These are phyloP conservation scores for Aspergillus texensis DNA, from an alignment of 2,329 filamentous ascomycete species.

Conservation along the genomic window DNA sequence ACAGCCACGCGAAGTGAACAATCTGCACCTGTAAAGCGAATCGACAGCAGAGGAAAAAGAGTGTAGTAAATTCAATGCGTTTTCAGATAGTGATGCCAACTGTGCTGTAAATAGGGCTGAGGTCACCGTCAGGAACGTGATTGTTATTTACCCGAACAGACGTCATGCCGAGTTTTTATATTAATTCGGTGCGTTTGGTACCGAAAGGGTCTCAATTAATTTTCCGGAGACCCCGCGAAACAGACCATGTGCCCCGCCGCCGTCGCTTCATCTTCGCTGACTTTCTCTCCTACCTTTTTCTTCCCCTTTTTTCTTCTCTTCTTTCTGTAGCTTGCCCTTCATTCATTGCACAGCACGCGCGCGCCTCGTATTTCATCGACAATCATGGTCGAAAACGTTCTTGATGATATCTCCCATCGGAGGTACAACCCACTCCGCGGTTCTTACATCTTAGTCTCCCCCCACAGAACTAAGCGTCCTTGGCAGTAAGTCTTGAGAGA, in stretches of 20 bases:
- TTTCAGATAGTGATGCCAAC: not conserved
- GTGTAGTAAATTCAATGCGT: no score
- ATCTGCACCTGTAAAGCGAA: not conserved
- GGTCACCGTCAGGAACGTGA: not conserved
- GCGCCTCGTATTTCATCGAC: not conserved
- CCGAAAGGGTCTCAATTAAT: conserved; percentile 6
- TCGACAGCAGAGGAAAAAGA: not conserved
- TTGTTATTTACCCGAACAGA: not conserved
- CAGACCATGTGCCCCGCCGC: conserved; percentile 8
- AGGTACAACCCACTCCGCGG: conserved; percentile 90
- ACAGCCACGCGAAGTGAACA: not conserved
- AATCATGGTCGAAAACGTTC: conserved; percentile 71
- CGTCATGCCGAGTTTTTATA: not conserved
- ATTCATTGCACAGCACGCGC: not conserved
- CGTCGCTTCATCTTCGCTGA: conserved; percentile 1
- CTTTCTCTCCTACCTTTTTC: conserved; percentile 7
- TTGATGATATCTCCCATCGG: conserved; percentile 95
- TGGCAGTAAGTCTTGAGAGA: conserved; percentile 77
- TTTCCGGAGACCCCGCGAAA: conserved; percentile 28
- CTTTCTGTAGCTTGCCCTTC: not conserved
- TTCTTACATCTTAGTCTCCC: conserved; percentile 91
- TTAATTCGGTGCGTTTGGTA: conserved; percentile 2
- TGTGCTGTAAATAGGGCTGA: not conserved
- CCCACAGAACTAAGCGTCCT: conserved; percentile 92
- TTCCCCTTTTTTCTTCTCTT: not conserved